These are phyloP conservation scores for Sporormia fimetaria DNA, from an alignment of 495 filamentous ascomycete species.

Conservation along the genomic window DNA sequence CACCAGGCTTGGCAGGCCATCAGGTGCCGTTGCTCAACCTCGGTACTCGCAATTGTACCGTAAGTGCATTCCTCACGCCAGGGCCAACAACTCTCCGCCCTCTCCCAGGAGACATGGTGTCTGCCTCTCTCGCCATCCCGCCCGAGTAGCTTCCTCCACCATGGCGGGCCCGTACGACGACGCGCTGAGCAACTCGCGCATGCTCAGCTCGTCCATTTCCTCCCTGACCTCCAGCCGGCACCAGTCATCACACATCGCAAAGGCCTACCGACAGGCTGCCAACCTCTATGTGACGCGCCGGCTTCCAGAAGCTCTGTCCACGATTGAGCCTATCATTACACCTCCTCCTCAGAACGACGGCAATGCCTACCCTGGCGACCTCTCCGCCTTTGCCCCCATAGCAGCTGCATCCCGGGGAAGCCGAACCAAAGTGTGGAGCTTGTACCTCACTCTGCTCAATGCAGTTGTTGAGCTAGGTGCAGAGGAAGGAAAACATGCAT, in stretches of 20 bases:
- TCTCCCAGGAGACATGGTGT: slow-evolving; percentile 9
- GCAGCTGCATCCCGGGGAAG: slow-evolving; percentile 60
- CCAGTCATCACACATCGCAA: slow-evolving; percentile 54
- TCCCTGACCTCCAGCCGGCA: slow-evolving; percentile 46
- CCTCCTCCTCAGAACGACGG: slow-evolving; percentile 33
- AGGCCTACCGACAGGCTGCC: slow-evolving; percentile 79
- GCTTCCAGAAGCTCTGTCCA: slow-evolving; percentile 74
- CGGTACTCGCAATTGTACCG: not conserved
- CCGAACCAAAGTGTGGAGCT: slow-evolving; percentile 90
- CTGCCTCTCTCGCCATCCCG: not conserved
- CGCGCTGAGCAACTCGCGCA: slow-evolving; percentile 37
- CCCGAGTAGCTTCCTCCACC: slow-evolving; percentile 5
- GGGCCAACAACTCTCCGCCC: slow-evolving; percentile 9
- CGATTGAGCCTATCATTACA: slow-evolving; percentile 66
- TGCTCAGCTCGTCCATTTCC: slow-evolving; percentile 40
- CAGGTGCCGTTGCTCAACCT: not conserved
- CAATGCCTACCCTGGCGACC: slow-evolving; percentile 27
- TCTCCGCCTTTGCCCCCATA: slow-evolving; percentile 49
- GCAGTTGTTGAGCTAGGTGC: slow-evolving; percentile 74
- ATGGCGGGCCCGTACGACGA: slow-evolving; percentile 21
- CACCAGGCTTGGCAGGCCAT: not conserved
- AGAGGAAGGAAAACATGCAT: slow-evolving; percentile 79
- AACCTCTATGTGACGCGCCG: slow-evolving; percentile 87
- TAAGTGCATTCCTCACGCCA: slow-evolving; percentile 11
- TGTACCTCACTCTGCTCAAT: slow-evolving; percentile 88